Evolutionary conservation across 371 early-diverging fungal genomes (phyloP).

Genomic region (Modicella reniformis): DNA sequence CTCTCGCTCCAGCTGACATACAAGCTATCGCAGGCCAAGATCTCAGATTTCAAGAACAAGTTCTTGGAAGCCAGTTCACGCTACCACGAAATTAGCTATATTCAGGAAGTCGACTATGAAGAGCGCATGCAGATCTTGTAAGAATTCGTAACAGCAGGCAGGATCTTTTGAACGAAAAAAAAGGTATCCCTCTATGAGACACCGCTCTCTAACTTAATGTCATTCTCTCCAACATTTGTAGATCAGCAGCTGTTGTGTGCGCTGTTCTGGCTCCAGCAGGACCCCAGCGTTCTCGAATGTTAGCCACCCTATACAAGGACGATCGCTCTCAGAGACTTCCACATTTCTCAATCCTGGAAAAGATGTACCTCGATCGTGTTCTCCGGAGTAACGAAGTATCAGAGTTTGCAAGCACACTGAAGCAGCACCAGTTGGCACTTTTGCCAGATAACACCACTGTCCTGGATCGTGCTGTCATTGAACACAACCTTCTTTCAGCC

Average conservation of each 20-base stretch:
- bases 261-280: conserved; percentile 93
- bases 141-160: conserved; percentile 24
- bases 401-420: conserved; percentile 78
- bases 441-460: conserved; percentile 83
- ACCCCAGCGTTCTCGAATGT: conserved; percentile 85
- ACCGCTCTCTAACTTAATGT: background rate
- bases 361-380: conserved; percentile 90
- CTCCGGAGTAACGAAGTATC: conserved; percentile 80
- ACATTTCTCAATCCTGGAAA: conserved; percentile 82
- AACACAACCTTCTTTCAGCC: conserved; percentile 90
- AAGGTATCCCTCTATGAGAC: background rate
- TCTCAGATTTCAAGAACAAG: conserved; percentile 84
- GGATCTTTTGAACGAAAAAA: too few species aligned
- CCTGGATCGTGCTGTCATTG: conserved; percentile 91
- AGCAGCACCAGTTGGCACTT: conserved; percentile 81
- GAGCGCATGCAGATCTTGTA: conserved; percentile 77
- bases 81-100: conserved; percentile 87
- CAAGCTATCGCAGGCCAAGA: conserved; percentile 85
- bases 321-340: conserved; percentile 79
- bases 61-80: conserved; percentile 88
- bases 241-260: conserved; percentile 78
- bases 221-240: conserved; percentile 26
- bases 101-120: conserved; percentile 66
- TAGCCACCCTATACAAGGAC: conserved; percentile 93
- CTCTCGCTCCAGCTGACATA: conserved; percentile 64